Conservation (phyloP, 2,329 filamentous ascomycete species). For the Aureobasidium leucospermi region DNA sequence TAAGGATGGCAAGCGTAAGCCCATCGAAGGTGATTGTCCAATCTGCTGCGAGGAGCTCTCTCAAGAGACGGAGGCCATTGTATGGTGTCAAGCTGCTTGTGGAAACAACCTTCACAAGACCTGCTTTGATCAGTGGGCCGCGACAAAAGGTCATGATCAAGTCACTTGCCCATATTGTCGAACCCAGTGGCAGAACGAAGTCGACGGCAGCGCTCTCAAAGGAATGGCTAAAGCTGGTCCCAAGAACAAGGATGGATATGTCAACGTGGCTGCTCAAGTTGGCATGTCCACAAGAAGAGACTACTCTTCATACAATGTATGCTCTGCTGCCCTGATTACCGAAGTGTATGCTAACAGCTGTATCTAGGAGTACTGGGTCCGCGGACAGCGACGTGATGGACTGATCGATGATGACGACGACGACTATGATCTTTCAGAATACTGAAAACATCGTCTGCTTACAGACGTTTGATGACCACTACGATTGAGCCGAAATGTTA, state of each 20-base stretch:
- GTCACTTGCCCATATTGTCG: conserved; percentile 29
- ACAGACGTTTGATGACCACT: background rate
- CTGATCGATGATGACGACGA: background rate
- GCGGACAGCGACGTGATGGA: background rate
- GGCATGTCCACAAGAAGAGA: conserved; percentile 24
- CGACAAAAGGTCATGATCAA: conserved; percentile 20
- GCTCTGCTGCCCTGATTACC: conserved; percentile 17
- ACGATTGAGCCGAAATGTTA: background rate
- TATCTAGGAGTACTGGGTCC: conserved; percentile 6
- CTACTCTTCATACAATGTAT: conserved; percentile 25
- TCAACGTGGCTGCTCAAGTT: conserved; percentile 26
- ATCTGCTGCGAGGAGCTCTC: conserved; percentile 43
- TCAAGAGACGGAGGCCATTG: conserved; percentile 29
- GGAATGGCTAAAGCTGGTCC: conserved; percentile 19
- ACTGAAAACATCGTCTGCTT: background rate
- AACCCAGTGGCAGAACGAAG: conserved; percentile 22
- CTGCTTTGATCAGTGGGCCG: conserved; percentile 50
- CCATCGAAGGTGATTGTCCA: conserved; percentile 55
- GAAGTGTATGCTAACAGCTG: background rate
- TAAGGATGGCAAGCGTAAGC: conserved; percentile 47
- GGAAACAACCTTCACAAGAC: conserved; percentile 55
- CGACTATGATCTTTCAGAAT: background rate
- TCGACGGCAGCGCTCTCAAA: conserved; percentile 19
- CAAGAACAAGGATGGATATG: conserved; percentile 25
- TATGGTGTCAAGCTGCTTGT: conserved; percentile 55